Percentiles rank a stretch among this genome's conserved stretches.
These are phyloP conservation scores for Russula abietina DNA, from an alignment of 768 basidiomycete species.

Conservation along the genomic window DNA sequence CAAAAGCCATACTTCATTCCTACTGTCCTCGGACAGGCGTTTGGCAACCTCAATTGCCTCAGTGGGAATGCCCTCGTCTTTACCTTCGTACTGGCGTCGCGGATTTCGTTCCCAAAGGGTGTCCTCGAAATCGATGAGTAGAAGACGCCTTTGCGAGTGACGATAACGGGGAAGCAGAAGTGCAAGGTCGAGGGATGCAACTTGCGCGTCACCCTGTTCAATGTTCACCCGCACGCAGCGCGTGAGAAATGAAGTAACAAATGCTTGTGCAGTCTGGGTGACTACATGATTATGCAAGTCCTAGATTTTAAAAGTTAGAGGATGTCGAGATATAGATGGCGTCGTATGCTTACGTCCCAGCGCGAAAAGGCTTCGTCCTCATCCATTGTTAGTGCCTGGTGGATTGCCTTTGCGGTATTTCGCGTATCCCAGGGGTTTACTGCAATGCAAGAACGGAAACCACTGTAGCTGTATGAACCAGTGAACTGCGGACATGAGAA, in stretches of 20 bases:
- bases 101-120: slow-evolving; percentile 67
- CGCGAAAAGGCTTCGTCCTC: slow-evolving; percentile 65
- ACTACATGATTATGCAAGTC: slow-evolving; percentile 82
- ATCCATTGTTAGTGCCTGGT: slow-evolving; percentile 70
- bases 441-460: slow-evolving; percentile 80
- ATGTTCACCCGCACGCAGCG: slow-evolving; percentile 66
- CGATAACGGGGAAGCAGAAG: slow-evolving; percentile 63
- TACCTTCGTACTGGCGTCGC: slow-evolving; percentile 27
- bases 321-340: background rate
- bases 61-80: slow-evolving; percentile 27
- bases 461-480: slow-evolving; percentile 79
- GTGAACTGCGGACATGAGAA: slow-evolving; percentile 53
- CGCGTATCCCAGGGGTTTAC: slow-evolving; percentile 83
- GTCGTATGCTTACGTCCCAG: slow-evolving; percentile 54
- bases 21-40: slow-evolving; percentile 52
- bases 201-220: slow-evolving; percentile 44
- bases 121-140: slow-evolving; percentile 75
- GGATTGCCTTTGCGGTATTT: slow-evolving; percentile 77
- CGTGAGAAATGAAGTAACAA: slow-evolving; percentile 72
- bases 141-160: slow-evolving; percentile 55
- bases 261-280: slow-evolving; percentile 81
- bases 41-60: slow-evolving; percentile 45
- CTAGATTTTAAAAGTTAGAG: slow-evolving; percentile 23
- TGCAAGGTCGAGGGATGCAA: slow-evolving; percentile 39
- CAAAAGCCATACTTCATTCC: slow-evolving; percentile 77